A percentile compares a stretch with the other conserved stretches of the same genome.
Evolutionary conservation across 495 filamentous ascomycete species (phyloP).

Genomic region (Xylaria venustula): DNA sequence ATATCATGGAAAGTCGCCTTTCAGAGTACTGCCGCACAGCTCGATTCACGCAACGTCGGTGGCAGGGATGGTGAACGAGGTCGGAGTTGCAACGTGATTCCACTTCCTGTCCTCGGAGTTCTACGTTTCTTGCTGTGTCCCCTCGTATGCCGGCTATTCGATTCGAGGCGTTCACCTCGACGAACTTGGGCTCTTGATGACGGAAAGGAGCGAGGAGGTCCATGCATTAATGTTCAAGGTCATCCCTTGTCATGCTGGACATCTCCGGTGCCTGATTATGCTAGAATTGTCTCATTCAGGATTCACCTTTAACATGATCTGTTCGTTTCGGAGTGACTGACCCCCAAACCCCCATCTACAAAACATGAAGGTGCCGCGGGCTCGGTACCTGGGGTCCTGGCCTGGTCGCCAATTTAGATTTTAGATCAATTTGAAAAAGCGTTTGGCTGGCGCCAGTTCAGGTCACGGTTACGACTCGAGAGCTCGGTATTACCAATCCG

Average conservation of each 20-base stretch:
- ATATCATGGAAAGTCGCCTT: background rate
- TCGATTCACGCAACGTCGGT: background rate
- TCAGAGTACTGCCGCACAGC: background rate
- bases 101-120: background rate
- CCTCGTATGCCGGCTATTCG: background rate
- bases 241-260: constrained; percentile 2
- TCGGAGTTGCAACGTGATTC: background rate
- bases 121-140: background rate
- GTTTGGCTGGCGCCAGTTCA: background rate
- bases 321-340: background rate
- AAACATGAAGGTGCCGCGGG: constrained; percentile 4
- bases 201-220: background rate
- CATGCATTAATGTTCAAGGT: background rate
- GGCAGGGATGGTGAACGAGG: background rate
- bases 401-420: constrained; percentile 6
- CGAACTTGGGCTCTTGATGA: background rate
- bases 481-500: background rate
- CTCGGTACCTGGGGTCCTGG: constrained; percentile 6
- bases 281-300: too few relatives aligned
- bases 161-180: background rate
- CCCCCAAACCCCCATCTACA: constrained; percentile 11
- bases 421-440: background rate
- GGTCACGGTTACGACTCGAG: background rate
- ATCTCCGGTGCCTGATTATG: constrained; percentile 5
- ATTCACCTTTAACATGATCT: too few relatives aligned